Base-by-base conservation (phyloP, 306 rosid species). In the barrel medic (Medicago truncatula) region DNA sequence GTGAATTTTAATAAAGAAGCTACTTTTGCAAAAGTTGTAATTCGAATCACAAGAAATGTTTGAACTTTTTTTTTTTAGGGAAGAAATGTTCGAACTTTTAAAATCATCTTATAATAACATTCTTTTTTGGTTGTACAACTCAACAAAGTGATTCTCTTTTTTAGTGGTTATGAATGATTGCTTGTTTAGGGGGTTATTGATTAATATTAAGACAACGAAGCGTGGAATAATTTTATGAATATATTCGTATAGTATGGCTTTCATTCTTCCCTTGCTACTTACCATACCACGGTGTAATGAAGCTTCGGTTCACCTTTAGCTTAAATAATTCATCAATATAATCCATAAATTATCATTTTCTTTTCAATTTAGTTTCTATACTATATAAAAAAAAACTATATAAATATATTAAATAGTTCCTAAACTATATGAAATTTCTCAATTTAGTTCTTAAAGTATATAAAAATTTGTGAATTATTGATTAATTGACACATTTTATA, bases 101-200 rank as follows among this genome's bases (percentile, higher is more conserved):
- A 81, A 50, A 59, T 34, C 38, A 13, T 21, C 9, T 74, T 46
- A 10, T 53, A 7, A 8, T 50, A 15, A 50, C 28, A 52, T 61
- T 53, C 20, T 2, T 13, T 41, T 18, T 47, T 34, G 15, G 66
- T 21, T 43, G 70, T 15, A 63, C 53, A 59, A 44, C 58, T 21
- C 78, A 23, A 61, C 60, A 81, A 76, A 65, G 75, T 20, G 58
- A 76, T 10, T 18, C 43, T 17, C 75, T 81, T 81, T 76, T 28
- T 28, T 20, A n/a, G 50, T 62, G 77, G 58, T 13, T 34, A 31
- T 53, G 25, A 68, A 81, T 40, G 57, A 58, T 59, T 38, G 71
- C 68, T 56, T 60, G 15, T 14, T 56, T 10, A 43, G 20, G 18
- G 57, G 18, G 23, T 7, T 46, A 65, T 9, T 57, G 23, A 21